Base-by-base conservation (phyloP, 441 rosid genomes). In the Corymbia calophylla region DNA sequence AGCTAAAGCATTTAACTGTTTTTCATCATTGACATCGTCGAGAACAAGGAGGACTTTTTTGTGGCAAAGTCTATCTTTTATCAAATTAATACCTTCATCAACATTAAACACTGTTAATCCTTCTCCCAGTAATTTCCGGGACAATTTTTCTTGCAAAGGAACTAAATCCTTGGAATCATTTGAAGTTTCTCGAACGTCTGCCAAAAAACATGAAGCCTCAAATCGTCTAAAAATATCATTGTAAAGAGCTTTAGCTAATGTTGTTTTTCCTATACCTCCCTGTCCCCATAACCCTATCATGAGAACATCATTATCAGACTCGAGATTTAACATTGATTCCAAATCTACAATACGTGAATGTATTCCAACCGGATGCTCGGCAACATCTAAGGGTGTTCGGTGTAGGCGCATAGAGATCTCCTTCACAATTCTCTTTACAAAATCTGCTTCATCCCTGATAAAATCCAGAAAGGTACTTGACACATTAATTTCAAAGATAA, bases 21-120 rank as follows among this genome's bases (percentile, higher is more conserved):
- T 12, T 27, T 5, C 1, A 0, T 60, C 4, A 27, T 60, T 0
- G 0, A 60, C 8, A 0, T 60, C 31, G 2, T 60, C 31, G 4
- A 60, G 66, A 60, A 60, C 2, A 12, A 60, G 31, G 31, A 60
- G 66, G 0, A 60, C 66, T 12, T 0, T 58, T 60, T 60, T 60
- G 31, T 0, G 0, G 17, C 31, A 12, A 60, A 60, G 1, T 60
- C 31, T 27, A 0, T 0, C 0, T 27, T 3, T 16, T 0, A 60
- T 60, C 31, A 60, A 60, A 27, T 27, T 27, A 60, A 60, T 60
- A 27, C 66, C 66, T 27, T 4, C 66, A 60, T 27, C 66, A 60
- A 60, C 66, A 12, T 29, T 27, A 60, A 0, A 60, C 8, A 27
- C 66, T 12, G n/a, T 25, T 58, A 58, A 25, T 10, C 3, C 2